Evolutionary conservation across 106 monocot genomes (phyloP), one percentile per base, ranked within the genome.

Genomic region (Cymbidium sinense): DNA sequence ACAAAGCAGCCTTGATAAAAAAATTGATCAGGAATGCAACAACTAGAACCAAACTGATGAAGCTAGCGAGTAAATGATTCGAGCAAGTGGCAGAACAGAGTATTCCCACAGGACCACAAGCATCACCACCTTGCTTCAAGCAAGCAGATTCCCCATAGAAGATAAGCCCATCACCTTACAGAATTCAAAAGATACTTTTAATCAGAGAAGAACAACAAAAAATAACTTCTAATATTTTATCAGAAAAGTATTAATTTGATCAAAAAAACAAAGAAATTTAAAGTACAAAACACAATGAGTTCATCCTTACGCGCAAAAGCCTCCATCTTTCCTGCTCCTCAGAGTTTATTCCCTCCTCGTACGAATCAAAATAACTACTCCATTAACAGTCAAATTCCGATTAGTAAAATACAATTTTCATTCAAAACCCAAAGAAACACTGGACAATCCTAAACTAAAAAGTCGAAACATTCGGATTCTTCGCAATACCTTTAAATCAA

Each of bases 21-120:
- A 89, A 43, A 36, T 75, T 77, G 21, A 81, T 3, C 37, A 86
- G 7, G 67, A 87, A 80, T 2, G 82, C 21, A 33, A 89, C 12
- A n/a, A 78, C 43, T 4, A 91, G 82, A 18, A 88, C 3, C 13
- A 55, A 79, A 76, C 76, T 72, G n/a, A 80, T 35, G 2, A 75
- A 81, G 7, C 88, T 76, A n/a, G 84, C 81, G 1, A 82, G 21
- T 17, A 83, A n/a, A 27, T 95, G 86, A 77, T 85, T 79, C 50
- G 50, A 34, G 84, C 81, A 84, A 67, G 76, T 79, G 15, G 81
- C 78, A 2, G 86, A 79, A 28, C 73, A 77, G 21, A 86, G 50
- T 4, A 82, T 58, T 74, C 62, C 83, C 6, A 21, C 13, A 1
- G 84, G 30, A 11, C 78, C 64, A 50, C 79, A 81, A 12, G 76